Percentiles rank a stretch among this genome's conserved stretches.
phyloP scores from a whole-genome alignment of 257 asterid genomes.

The Solanum bulbocastanum region DNA sequence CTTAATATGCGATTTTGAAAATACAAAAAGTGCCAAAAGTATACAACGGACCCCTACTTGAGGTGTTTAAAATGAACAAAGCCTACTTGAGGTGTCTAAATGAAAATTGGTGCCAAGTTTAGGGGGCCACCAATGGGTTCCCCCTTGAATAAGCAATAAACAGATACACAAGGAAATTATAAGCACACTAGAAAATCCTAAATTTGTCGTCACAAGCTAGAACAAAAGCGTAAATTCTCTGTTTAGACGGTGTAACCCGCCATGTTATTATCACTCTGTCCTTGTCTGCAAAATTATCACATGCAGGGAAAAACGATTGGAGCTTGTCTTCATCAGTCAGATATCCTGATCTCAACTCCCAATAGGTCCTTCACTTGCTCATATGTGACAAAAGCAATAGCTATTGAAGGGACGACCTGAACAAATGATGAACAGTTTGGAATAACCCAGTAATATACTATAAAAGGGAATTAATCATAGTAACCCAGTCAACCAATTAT shows the following conservation, averaged over 20 bases:
- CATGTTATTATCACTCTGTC: constrained; percentile 1
- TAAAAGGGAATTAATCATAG: background rate
- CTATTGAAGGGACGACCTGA: constrained; percentile 93
- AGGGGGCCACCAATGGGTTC: too few species aligned
- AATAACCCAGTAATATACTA: background rate
- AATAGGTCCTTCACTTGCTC: constrained; percentile 85
- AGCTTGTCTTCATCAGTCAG: constrained; percentile 47
- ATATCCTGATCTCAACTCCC: constrained; percentile 81
- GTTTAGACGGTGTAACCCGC: background rate
- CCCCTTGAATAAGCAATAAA: background rate
- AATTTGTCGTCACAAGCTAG: background rate
- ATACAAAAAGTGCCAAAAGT: too few species aligned
- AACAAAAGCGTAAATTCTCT: background rate
- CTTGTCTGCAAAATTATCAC: constrained; percentile 38
- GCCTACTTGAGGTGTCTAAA: too few species aligned
- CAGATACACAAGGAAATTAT: background rate
- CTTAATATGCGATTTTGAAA: too few species aligned
- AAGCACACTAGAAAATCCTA: background rate
- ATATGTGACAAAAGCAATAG: constrained; percentile 82
- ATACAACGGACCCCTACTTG: too few species aligned
- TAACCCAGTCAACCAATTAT: background rate
- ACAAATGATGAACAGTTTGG: constrained; percentile 4
- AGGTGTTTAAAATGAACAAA: too few species aligned
- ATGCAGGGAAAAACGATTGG: constrained; percentile 5
- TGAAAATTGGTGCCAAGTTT: too few species aligned